Evolutionary conservation across 495 filamentous ascomycete genomes (phyloP).

Genomic region (Neurospora sp.): DNA sequence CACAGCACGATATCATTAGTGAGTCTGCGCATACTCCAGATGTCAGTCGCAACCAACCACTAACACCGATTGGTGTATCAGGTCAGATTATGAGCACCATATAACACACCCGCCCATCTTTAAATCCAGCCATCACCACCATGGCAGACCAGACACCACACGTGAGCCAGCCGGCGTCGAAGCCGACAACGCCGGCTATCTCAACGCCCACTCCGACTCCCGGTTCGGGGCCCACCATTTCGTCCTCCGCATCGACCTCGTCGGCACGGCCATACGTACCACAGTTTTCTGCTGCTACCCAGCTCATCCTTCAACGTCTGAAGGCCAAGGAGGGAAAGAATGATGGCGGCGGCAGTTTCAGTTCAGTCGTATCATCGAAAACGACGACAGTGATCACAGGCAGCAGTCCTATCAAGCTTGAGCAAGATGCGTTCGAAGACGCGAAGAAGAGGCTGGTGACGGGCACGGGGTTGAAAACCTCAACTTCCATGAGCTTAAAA

Average conservation of each 20-base stretch:
- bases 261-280: conserved; percentile 33
- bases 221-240: neutral
- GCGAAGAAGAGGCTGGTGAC: conserved; percentile 34
- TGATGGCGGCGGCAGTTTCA: conserved; percentile 12
- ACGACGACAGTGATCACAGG: conserved; percentile 12
- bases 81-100: neutral
- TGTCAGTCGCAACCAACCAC: neutral
- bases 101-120: neutral
- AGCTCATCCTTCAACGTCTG: conserved; percentile 48
- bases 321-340: conserved; percentile 21
- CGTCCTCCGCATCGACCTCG: conserved; percentile 6
- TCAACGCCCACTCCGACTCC: neutral
- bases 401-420: conserved; percentile 18
- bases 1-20: neutral
- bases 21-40: neutral
- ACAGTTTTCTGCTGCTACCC: conserved; percentile 44
- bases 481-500: conserved; percentile 36
- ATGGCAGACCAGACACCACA: neutral
- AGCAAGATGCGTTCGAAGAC: conserved; percentile 30
- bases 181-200: neutral
- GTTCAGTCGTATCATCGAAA: conserved; percentile 25
- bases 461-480: conserved; percentile 36
- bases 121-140: neutral
- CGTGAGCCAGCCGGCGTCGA: neutral
- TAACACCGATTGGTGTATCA: neutral